A percentile compares a stretch with the other conserved stretches of the same genome.
phyloP scores from a whole-genome alignment of 1,284 basidiomycete species.

The Cryptococcus maquisensis region DNA sequence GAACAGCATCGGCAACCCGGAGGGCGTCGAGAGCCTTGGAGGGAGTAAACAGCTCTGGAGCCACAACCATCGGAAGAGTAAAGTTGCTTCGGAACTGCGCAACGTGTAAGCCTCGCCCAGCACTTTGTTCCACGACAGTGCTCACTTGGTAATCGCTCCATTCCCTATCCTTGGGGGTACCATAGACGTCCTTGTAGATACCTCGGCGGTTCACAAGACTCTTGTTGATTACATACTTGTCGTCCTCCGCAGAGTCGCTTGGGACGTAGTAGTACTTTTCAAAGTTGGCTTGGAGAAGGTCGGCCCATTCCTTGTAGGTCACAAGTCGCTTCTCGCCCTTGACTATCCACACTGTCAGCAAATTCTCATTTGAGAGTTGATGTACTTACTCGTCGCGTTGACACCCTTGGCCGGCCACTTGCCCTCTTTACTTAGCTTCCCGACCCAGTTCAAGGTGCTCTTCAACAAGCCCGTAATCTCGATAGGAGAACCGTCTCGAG shows the following conservation, averaged over 20 bases:
- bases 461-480: conserved; percentile 93
- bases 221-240: conserved; percentile 65
- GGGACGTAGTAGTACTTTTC: conserved; percentile 90
- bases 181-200: conserved; percentile 97
- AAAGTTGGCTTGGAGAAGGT: conserved; percentile 78
- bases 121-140: too few relatives aligned
- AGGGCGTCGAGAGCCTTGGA: conserved; percentile 73
- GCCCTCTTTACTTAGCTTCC: conserved; percentile 60
- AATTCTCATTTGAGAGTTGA: neutral
- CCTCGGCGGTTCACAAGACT: conserved; percentile 80
- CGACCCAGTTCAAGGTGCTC: conserved; percentile 87
- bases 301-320: conserved; percentile 86
- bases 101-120: neutral
- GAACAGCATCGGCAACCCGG: conserved; percentile 65
- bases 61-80: conserved; percentile 93
- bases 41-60: conserved; percentile 87
- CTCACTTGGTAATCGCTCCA: conserved; percentile 88
- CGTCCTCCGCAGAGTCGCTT: conserved; percentile 67
- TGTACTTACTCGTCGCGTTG: conserved; percentile 63
- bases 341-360: conserved; percentile 53
- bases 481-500: conserved; percentile 89
- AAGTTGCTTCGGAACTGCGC: conserved; percentile 73
- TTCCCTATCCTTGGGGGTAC: conserved; percentile 76
- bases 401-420: conserved; percentile 90
- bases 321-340: conserved; percentile 66